phyloP scores from a whole-genome alignment of 1,284 basidiomycete genomes.

The Earliella scabrosa region DNA sequence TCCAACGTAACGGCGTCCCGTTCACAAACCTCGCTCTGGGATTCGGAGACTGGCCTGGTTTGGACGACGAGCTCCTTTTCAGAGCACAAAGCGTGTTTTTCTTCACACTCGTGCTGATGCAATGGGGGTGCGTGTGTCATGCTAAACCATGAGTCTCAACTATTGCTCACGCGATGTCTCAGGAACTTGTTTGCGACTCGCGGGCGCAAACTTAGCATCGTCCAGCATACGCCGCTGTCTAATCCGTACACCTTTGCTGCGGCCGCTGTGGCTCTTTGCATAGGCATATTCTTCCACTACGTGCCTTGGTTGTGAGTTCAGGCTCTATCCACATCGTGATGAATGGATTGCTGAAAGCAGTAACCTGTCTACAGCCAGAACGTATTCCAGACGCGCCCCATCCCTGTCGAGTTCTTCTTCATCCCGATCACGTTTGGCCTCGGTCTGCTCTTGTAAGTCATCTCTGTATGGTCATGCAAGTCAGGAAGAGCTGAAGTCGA shows the following conservation, averaged over 20 bases:
- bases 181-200: conserved; percentile 54
- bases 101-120: conserved; percentile 70
- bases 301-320: conserved; percentile 51
- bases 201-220: conserved; percentile 51
- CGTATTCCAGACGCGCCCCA: conserved; percentile 56
- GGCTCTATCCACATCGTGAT: too few relatives aligned
- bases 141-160: too few relatives aligned
- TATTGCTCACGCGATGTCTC: not conserved
- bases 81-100: conserved; percentile 54
- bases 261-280: conserved; percentile 45
- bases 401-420: conserved; percentile 54
- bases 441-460: conserved; percentile 37
- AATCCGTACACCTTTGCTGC: conserved; percentile 54
- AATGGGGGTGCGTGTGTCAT: conserved; percentile 52
- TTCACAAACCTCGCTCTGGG: conserved; percentile 54
- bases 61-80: conserved; percentile 42
- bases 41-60: conserved; percentile 47
- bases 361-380: conserved; percentile 40
- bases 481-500: too few relatives aligned
- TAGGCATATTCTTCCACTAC: conserved; percentile 60
- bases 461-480: conserved; percentile 13
- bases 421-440: conserved; percentile 47
- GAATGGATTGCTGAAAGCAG: too few relatives aligned
- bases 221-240: conserved; percentile 46
- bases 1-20: conserved; percentile 55